phyloP scores from a whole-genome alignment of 2,329 filamentous ascomycete species.

The Aschersonia sp. region DNA sequence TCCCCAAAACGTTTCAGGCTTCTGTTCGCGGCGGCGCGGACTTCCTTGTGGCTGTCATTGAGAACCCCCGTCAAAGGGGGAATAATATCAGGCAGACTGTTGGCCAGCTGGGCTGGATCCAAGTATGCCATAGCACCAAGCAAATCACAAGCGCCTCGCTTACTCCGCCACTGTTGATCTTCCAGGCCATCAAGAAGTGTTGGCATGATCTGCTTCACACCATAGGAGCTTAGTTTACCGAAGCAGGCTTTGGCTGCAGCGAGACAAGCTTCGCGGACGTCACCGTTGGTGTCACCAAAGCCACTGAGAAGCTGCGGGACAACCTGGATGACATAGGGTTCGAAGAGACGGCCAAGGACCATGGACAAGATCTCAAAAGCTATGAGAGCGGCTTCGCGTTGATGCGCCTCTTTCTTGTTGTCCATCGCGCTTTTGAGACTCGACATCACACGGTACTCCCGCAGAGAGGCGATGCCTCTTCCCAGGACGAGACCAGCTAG shows the following conservation, averaged over 20 bases:
- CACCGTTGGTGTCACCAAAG: constrained; percentile 76
- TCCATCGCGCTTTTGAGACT: constrained; percentile 72
- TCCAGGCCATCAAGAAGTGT: constrained; percentile 84
- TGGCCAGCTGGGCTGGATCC: constrained; percentile 84
- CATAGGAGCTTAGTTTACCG: constrained; percentile 81
- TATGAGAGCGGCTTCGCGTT: constrained; percentile 76
- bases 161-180: constrained; percentile 93
- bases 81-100: constrained; percentile 90
- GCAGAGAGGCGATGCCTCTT: constrained; percentile 67
- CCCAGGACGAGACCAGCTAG: constrained; percentile 81
- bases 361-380: constrained; percentile 83
- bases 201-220: constrained; percentile 87
- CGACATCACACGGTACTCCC: constrained; percentile 75
- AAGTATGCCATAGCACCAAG: constrained; percentile 97
- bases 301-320: constrained; percentile 79
- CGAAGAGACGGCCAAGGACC: constrained; percentile 76
- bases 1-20: constrained; percentile 96
- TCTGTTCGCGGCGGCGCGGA: constrained; percentile 79
- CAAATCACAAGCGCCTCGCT: constrained; percentile 93
- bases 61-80: constrained; percentile 85
- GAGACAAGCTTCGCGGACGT: constrained; percentile 85
- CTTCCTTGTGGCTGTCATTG: constrained; percentile 97
- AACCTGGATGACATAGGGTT: constrained; percentile 92
- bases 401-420: constrained; percentile 84
- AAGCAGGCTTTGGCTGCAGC: constrained; percentile 93